Base-by-base conservation (phyloP, 2,329 filamentous ascomycete species). In the Davidsoniella eucalypti region DNA sequence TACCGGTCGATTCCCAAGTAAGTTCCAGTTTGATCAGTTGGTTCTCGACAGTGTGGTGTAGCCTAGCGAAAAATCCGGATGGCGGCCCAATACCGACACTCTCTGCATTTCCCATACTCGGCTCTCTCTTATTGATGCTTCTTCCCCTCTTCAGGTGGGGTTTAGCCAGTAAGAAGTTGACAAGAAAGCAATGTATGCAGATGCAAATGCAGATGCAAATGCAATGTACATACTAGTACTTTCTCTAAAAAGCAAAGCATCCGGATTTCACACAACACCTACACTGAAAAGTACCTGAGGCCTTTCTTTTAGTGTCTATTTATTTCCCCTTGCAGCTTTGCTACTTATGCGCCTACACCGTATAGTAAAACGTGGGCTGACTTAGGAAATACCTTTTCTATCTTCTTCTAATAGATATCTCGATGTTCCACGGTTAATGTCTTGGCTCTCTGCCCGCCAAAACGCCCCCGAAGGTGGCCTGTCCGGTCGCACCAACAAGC, bases 401-500 rank as follows among this genome's bases (percentile, higher is more conserved):
- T 40, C 17, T 37, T 10, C 9, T 7, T 14, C 12, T 44, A 25
- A 55, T 62, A 86, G 82, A 61, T 80, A 82, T 64, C 74, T 98
- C 53, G 73, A 96, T 64, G 66, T 95, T 50, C 75, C 80, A 54
- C 70, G 78, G 47, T 73, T 98, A 49, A 73, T 92, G 44, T 79
- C 82, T 54, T 98, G 92, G 87, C 76, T 98, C 38, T 90, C 87
- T 6, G 80, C 85, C 42, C 81, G 87, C 53, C 92, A 98, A 64
- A 84, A 90, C 63, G 79, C 80, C 26, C 92, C 90, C 3, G 92
- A 96, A 64, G 88, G 88, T 56, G 92, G 92, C 36, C 88, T 94
- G 61, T 84, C 86, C 39, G 92, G 92, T 54, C 82, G 92, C 57
- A 94, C 90, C 25, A 96, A 96, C 71, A 98, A 98, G 68, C 74